Evolutionary conservation across 441 rosid genomes (phyloP).

Genomic region (Brassica hybrid): DNA sequence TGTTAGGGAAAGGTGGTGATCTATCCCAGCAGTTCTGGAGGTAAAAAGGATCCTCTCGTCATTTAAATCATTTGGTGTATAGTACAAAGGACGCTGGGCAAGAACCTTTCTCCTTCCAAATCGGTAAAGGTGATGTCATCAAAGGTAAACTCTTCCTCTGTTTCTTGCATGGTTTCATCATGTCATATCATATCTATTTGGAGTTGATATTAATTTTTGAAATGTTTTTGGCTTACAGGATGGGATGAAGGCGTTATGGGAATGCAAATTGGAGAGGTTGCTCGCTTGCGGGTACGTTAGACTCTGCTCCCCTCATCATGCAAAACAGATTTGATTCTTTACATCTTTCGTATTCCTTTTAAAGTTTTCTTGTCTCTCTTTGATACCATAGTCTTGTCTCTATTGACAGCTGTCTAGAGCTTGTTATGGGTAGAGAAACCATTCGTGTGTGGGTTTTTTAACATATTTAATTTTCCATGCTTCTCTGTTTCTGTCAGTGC

Average conservation of each 20-base stretch:
- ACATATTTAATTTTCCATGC: no score
- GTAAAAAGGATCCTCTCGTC: constrained; percentile 40
- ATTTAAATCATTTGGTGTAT: not conserved
- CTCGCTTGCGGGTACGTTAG: constrained; percentile 79
- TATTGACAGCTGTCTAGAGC: not conserved
- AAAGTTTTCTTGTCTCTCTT: no score
- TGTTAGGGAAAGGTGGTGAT: constrained; percentile 85
- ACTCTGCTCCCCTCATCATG: not conserved
- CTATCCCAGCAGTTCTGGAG: constrained; percentile 94
- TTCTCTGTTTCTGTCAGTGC: constrained; percentile 60
- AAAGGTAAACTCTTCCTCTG: constrained; percentile 53
- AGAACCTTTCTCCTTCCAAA: constrained; percentile 76
- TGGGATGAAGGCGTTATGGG: constrained; percentile 99
- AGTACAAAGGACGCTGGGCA: constrained; percentile 91
- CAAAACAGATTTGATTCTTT: constrained; percentile 10
- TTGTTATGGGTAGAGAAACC: not conserved
- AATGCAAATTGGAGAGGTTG: constrained; percentile 93
- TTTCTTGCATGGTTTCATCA: not conserved
- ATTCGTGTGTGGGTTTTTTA: not conserved
- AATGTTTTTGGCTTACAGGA: constrained; percentile 52
- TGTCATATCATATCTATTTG: not conserved
- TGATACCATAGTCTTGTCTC: no score
- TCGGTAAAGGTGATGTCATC: constrained; percentile 83
- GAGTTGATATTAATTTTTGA: not conserved
- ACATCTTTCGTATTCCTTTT: no score